These are phyloP conservation scores for Stylosanthes scabra DNA, from an alignment of 331 rosid genomes.

Conservation along the genomic window DNA sequence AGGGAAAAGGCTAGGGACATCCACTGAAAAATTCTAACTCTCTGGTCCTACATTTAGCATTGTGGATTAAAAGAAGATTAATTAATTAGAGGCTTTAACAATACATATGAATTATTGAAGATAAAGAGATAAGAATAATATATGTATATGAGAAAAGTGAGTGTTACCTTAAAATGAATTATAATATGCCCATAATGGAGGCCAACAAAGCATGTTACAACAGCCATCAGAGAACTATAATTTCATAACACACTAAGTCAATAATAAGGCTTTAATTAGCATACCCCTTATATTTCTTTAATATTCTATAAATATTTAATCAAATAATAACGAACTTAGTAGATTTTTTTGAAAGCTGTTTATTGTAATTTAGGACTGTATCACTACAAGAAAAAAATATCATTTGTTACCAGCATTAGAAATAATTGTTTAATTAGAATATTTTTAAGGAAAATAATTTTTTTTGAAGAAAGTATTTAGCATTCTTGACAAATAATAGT, in stretches of 20 bases:
- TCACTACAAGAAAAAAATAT: too few species aligned
- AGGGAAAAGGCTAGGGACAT: slow-evolving; percentile 69
- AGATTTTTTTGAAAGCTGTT: too few species aligned
- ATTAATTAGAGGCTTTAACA: neutral
- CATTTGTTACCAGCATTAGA: too few species aligned
- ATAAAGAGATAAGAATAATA: neutral
- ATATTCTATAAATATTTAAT: neutral
- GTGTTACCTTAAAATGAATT: slow-evolving; percentile 75
- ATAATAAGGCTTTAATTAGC: too few species aligned
- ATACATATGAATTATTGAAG: neutral
- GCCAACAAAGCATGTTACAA: slow-evolving; percentile 94
- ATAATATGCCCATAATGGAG: slow-evolving; percentile 92
- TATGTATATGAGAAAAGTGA: neutral
- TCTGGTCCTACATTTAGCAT: slow-evolving; percentile 70
- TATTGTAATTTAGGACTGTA: too few species aligned
- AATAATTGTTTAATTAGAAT: too few species aligned
- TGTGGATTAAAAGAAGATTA: neutral
- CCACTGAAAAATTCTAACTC: slow-evolving; percentile 81
- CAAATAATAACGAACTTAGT: neutral
- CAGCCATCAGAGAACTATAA: slow-evolving; percentile 85
- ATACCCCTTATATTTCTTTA: too few species aligned
- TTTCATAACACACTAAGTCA: slow-evolving; percentile 1
- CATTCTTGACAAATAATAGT: too few species aligned
- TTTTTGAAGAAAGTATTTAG: too few species aligned
- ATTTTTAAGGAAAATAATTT: too few species aligned